Conservation (phyloP, 192 early-diverging fungal genomes). For the Dissophora ornata region DNA sequence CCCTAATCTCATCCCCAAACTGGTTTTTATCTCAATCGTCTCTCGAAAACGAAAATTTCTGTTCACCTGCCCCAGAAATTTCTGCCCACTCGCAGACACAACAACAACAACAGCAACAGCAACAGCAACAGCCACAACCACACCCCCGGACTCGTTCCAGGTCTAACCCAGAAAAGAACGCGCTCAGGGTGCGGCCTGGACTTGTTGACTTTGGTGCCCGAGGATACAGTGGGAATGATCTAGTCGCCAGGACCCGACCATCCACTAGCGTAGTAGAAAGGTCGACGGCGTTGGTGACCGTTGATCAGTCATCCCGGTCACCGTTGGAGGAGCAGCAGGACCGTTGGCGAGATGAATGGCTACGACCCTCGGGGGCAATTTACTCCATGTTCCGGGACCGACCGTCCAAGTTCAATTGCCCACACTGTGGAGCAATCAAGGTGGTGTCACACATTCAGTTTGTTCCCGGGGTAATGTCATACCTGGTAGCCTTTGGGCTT, state of each 20-base stretch:
- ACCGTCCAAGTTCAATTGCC: slow-evolving; percentile 47
- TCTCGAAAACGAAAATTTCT: neutral
- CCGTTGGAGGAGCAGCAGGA: slow-evolving; percentile 30
- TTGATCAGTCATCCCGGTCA: no score
- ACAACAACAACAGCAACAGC: no score
- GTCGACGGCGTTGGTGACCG: no score
- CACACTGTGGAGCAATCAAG: slow-evolving; percentile 42
- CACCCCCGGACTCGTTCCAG: neutral
- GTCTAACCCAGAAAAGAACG: neutral
- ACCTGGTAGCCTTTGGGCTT: slow-evolving; percentile 41
- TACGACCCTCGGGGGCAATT: slow-evolving; percentile 43
- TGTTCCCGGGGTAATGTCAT: slow-evolving; percentile 42
- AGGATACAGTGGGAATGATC: no score
- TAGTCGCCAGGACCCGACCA: no score
- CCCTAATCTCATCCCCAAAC: no score
- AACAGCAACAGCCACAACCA: neutral
- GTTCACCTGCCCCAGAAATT: neutral
- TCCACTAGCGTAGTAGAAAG: no score
- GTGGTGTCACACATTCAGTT: slow-evolving; percentile 40
- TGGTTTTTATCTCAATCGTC: neutral
- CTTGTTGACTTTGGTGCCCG: no score
- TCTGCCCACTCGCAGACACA: neutral
- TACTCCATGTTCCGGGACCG: slow-evolving; percentile 37
- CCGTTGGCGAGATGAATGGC: slow-evolving; percentile 48
- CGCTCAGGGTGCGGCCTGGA: no score